Percentiles rank a stretch among this genome's conserved stretches.
Conservation (phyloP, 1,139 yeast genomes). For the Protomyces gravidus region DNA sequence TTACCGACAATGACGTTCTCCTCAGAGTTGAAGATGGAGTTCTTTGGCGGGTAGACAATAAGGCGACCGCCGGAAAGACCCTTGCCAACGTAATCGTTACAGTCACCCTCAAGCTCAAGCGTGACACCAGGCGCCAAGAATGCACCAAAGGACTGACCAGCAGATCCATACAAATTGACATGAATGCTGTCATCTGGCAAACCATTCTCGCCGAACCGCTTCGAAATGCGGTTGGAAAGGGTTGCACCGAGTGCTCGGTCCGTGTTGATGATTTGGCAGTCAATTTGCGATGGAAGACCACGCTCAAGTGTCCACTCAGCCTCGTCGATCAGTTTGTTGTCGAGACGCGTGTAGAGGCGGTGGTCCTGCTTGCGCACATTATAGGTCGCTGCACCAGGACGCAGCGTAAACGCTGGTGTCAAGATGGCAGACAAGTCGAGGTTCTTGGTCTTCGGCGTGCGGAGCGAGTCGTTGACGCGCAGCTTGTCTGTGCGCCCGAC, state of each 20-base stretch:
- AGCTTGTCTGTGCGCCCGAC: conserved; percentile 93
- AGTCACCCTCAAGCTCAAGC: conserved; percentile 92
- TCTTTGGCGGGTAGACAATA: conserved; percentile 85
- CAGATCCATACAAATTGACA: conserved; percentile 84
- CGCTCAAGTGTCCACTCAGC: conserved; percentile 88
- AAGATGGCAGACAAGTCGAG: conserved; percentile 86
- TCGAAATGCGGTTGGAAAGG: conserved; percentile 86
- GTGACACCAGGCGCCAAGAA: conserved; percentile 95
- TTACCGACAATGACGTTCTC: conserved; percentile 96
- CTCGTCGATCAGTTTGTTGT: conserved; percentile 92
- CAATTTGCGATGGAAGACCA: conserved; percentile 91
- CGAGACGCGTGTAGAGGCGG: conserved; percentile 83
- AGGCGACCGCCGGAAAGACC: conserved; percentile 95
- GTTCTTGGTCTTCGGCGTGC: conserved; percentile 85
- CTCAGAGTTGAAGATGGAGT: conserved; percentile 80
- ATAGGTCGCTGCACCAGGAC: conserved; percentile 97
- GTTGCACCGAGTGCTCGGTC: conserved; percentile 96
- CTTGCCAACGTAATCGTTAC: conserved; percentile 96
- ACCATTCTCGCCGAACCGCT: conserved; percentile 87
- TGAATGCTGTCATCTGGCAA: conserved; percentile 95
- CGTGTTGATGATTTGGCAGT: conserved; percentile 87
- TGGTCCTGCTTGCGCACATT: conserved; percentile 94
- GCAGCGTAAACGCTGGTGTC: conserved; percentile 92
- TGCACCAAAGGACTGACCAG: conserved; percentile 98
- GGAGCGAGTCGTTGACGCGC: conserved; percentile 74